These are phyloP conservation scores for Salvia splendens DNA, from an alignment of 257 asterid species.

Conservation along the genomic window DNA sequence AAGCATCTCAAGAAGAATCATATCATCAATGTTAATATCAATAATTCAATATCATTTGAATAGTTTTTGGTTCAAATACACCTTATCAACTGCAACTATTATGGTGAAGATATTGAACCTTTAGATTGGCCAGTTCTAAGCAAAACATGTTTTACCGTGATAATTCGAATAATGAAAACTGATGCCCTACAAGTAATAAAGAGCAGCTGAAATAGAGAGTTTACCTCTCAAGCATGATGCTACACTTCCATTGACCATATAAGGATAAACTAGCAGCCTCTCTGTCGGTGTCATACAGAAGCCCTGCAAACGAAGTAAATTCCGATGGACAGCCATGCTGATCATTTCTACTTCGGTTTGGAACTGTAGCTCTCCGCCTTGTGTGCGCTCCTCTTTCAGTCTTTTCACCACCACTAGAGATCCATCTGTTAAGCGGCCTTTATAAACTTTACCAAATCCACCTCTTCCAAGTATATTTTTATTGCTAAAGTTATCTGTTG, in stretches of 20 bases:
- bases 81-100: neutral
- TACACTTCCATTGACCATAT: constrained; percentile 89
- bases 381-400: constrained; percentile 82
- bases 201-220: constrained; percentile 2
- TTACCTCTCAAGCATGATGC: constrained; percentile 95
- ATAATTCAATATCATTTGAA: neutral
- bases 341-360: constrained; percentile 95
- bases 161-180: neutral
- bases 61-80: neutral
- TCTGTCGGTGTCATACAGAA: constrained; percentile 94
- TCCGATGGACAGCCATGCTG: constrained; percentile 88
- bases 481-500: constrained; percentile 74
- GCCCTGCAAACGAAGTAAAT: constrained; percentile 80
- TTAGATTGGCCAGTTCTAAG: neutral
- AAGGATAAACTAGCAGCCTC: constrained; percentile 91
- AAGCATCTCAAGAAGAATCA: neutral
- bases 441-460: constrained; percentile 88
- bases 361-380: constrained; percentile 85
- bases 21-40: neutral
- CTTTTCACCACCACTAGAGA: constrained; percentile 83
- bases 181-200: constrained; percentile 7
- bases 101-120: constrained; percentile 7
- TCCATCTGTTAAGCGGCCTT: constrained; percentile 89
- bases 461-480: constrained; percentile 78
- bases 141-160: neutral